Evolutionary conservation across 2,329 filamentous ascomycete genomes (phyloP).

Genomic region (Fusarium sp.): DNA sequence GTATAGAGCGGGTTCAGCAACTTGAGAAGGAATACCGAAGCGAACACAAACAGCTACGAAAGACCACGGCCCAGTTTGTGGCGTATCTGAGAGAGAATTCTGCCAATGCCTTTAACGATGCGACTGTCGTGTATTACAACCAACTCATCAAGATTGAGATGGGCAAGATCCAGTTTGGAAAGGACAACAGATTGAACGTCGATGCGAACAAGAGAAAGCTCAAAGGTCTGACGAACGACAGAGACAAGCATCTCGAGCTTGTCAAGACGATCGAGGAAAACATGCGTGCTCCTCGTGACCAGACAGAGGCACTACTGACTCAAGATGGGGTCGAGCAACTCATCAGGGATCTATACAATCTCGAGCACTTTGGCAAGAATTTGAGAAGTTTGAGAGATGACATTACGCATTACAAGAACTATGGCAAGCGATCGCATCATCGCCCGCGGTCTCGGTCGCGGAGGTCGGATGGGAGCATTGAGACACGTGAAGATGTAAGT

Average conservation of each 20-base stretch:
- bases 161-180: constrained; percentile 4
- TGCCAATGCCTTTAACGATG: constrained; percentile 10
- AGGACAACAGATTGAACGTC: not conserved
- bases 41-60: constrained; percentile 1
- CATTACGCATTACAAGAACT: not conserved
- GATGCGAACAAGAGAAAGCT: constrained; percentile 14
- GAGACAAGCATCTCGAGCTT: constrained; percentile 19
- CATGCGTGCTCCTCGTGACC: not conserved
- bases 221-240: constrained; percentile 5
- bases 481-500: not conserved
- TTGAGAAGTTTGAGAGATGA: constrained; percentile 12
- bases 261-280: constrained; percentile 23
- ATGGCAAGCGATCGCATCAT: not conserved
- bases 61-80: constrained; percentile 10
- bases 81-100: constrained; percentile 18
- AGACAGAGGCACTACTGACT: constrained; percentile 6
- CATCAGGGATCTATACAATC: constrained; percentile 11
- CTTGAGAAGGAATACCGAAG: constrained; percentile 2
- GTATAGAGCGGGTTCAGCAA: not conserved
- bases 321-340: not conserved
- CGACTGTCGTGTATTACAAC: constrained; percentile 11
- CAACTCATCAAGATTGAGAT: constrained; percentile 12
- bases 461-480: not conserved
- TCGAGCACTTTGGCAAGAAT: constrained; percentile 21
- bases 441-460: not conserved